Conservation (phyloP, 371 early-diverging fungal genomes). For the Mortierella sp. region DNA sequence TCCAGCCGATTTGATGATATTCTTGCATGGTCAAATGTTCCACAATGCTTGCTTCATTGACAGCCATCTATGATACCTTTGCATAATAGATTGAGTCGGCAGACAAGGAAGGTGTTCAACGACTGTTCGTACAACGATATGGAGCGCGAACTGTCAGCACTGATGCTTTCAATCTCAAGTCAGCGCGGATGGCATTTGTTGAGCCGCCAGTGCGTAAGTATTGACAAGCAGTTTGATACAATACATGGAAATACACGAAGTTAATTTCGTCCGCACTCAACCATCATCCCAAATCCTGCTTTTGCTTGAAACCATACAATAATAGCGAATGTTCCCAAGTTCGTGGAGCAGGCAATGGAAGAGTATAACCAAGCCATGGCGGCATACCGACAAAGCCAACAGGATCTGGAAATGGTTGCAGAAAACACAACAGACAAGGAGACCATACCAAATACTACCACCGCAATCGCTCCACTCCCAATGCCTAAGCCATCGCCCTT, state of each 20-base stretch:
- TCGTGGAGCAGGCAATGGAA: slow-evolving; percentile 27
- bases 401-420: not conserved
- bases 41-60: not conserved
- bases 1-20: not conserved
- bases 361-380: slow-evolving; percentile 27
- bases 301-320: not conserved
- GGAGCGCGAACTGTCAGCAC: not conserved
- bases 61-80: not conserved
- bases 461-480: not conserved
- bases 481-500: slow-evolving; percentile 21
- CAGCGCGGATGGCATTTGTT: slow-evolving; percentile 22
- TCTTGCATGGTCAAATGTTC: too few relatives aligned
- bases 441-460: not conserved
- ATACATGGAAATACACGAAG: not conserved
- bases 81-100: slow-evolving; percentile 29
- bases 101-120: slow-evolving; percentile 22
- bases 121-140: slow-evolving; percentile 2
- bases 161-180: slow-evolving; percentile 40
- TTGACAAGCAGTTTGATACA: not conserved
- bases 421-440: not conserved
- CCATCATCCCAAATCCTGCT: not conserved
- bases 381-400: slow-evolving; percentile 10
- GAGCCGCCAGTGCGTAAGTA: slow-evolving; percentile 29
- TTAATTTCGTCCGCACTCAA: not conserved
- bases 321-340: slow-evolving; percentile 29